These are phyloP conservation scores for Penicillium psychrofluorescens DNA, from an alignment of 495 filamentous ascomycete species.

Conservation along the genomic window DNA sequence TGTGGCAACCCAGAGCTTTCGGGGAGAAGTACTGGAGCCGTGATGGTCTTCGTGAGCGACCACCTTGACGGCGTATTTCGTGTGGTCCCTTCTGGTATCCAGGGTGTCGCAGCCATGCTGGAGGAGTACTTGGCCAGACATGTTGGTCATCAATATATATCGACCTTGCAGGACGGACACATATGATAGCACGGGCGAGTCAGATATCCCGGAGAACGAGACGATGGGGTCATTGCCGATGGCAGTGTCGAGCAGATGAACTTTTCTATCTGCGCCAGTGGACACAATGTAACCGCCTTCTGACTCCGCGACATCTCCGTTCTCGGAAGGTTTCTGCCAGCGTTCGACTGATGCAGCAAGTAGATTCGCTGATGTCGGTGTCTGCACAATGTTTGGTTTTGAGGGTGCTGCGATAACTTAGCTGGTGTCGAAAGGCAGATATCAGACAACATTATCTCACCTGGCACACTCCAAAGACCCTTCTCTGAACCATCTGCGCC, in stretches of 20 bases:
- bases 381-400: slow-evolving; percentile 28
- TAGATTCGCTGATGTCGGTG: slow-evolving; percentile 45
- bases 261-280: slow-evolving; percentile 46
- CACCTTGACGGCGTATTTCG: slow-evolving; percentile 56
- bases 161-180: slow-evolving; percentile 22
- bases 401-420: slow-evolving; percentile 37
- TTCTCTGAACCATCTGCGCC: slow-evolving; percentile 28
- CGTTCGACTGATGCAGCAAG: slow-evolving; percentile 43
- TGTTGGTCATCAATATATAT: slow-evolving; percentile 44
- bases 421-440: neutral
- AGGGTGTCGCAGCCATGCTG: slow-evolving; percentile 29
- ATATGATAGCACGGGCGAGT: slow-evolving; percentile 54
- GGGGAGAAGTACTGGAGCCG: slow-evolving; percentile 1
- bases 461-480: slow-evolving; percentile 40
- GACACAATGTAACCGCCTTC: slow-evolving; percentile 29
- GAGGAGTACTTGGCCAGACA: slow-evolving; percentile 57
- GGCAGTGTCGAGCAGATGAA: slow-evolving; percentile 36
- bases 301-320: slow-evolving; percentile 1
- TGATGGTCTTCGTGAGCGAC: slow-evolving; percentile 26
- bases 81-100: slow-evolving; percentile 48
- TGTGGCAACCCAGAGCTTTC: slow-evolving; percentile 45
- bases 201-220: slow-evolving; percentile 37
- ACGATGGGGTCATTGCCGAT: slow-evolving; percentile 14
- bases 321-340: slow-evolving; percentile 17
- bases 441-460: slow-evolving; percentile 25